Evolutionary conservation across 2,329 filamentous ascomycete genomes (phyloP), one percentile per base, ranked within the genome.

Genomic region (Penicillium sp.): DNA sequence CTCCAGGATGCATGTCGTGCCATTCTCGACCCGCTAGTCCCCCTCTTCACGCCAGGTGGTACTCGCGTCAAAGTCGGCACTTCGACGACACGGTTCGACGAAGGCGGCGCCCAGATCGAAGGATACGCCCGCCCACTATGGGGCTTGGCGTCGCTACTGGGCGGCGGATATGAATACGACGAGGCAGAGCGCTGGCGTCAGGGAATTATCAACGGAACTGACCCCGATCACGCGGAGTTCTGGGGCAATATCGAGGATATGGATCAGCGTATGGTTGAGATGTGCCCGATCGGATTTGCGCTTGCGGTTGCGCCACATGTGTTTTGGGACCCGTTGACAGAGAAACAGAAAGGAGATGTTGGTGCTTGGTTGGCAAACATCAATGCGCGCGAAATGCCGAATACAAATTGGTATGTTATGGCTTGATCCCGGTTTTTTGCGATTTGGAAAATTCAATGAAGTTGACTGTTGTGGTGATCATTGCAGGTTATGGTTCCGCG

Each of bases 231-330:
- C 54, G 79, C 82, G 0, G 89, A 91, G 71, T 92, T 86, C 65
- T 93, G 89, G 89, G 89, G 88, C 0, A 85, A 83, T 52, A 87
- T 89, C 59, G 80, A 85, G 60, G 88, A 91, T 66, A 85, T 87
- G 53, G 89, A 92, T 66, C 89, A 92, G 76, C 79, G 89, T 26
- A 92, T 92, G 89, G 89, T 92, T 2, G 89, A 93, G 70, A 90
- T 91, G 80, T 91, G 88, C 67, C 88, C 89, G 0, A 79, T 92
- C 55, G 89, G 89, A 0, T 92, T 85, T 64, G 84, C 88, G 1
- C 77, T 93, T 49, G 88, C 87, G 30, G 85, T 91, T 48, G 87
- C 85, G 32, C 78, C 79, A 27, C 74, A 69, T 76, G 79, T 68
- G 62, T 81, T 91, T 55, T 91, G 88, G 87, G 77, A 85, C 13